Evolutionary conservation across 2,329 filamentous ascomycete species (phyloP).

Genomic region (Fusarium albosuccineum): DNA sequence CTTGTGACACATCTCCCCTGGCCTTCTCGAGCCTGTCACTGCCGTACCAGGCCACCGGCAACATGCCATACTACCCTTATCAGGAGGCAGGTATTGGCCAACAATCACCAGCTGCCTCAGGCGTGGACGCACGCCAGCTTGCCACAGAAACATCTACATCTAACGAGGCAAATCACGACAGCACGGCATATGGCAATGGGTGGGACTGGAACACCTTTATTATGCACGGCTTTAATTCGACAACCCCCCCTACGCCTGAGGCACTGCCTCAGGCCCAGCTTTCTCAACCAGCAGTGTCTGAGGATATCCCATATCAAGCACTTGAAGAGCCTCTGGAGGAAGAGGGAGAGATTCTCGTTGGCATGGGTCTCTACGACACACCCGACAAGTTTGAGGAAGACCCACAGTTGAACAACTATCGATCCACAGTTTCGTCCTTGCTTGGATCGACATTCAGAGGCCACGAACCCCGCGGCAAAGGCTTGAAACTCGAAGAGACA

Average conservation of each 20-base stretch:
- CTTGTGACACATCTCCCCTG: constrained; percentile 69
- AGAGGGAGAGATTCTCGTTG: constrained; percentile 80
- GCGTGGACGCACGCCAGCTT: constrained; percentile 33
- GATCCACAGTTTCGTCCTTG: constrained; percentile 66
- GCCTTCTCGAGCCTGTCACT: constrained; percentile 67
- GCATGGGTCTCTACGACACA: constrained; percentile 84
- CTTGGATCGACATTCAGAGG: constrained; percentile 63
- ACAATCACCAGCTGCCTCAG: constrained; percentile 48
- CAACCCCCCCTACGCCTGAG: constrained; percentile 71
- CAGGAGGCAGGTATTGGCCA: constrained; percentile 55
- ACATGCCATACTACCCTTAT: constrained; percentile 56
- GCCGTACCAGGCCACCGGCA: constrained; percentile 57
- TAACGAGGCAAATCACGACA: constrained; percentile 25
- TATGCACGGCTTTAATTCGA: constrained; percentile 59
- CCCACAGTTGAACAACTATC: constrained; percentile 66
- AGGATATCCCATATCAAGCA: constrained; percentile 65
- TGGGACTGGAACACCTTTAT: constrained; percentile 62
- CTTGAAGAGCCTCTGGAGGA: constrained; percentile 65
- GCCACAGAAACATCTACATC: constrained; percentile 50
- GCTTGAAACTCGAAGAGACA: constrained; percentile 84
- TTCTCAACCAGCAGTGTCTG: constrained; percentile 60
- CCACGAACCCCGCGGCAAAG: constrained; percentile 72
- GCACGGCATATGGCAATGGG: constrained; percentile 25
- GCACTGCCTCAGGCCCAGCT: constrained; percentile 67
- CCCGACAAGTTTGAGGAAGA: constrained; percentile 70